Conservation (phyloP, 129 eudicot species). For the Mikania micrantha region DNA sequence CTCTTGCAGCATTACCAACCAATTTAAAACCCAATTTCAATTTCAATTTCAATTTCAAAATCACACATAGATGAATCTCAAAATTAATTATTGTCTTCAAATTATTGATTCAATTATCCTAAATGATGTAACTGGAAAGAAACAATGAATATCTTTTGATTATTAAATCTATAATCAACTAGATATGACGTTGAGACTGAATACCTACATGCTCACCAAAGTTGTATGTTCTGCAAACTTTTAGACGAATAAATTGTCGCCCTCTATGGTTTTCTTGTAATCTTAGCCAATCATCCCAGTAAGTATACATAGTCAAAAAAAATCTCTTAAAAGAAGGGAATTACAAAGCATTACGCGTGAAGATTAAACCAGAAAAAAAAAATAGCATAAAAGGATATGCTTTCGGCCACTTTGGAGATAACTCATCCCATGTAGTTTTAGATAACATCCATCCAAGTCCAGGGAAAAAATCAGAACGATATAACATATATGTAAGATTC, state of each 20-base stretch:
- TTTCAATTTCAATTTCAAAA: no score
- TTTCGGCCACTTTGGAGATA: constrained; percentile 99
- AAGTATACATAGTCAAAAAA: constrained; percentile 73
- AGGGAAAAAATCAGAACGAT: constrained; percentile 96
- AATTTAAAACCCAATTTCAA: no score
- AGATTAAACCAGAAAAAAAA: constrained; percentile 10
- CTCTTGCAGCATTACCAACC: no score
- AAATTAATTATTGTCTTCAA: no score
- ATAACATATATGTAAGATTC: constrained; percentile 64
- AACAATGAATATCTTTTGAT: no score
- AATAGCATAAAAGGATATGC: constrained; percentile 80
- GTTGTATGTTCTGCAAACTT: constrained; percentile 95
- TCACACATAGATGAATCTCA: no score
- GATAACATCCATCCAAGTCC: constrained; percentile 99
- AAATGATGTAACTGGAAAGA: no score
- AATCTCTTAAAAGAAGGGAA: constrained; percentile 15
- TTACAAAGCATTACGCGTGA: neutral
- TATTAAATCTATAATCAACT: no score
- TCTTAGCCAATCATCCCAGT: constrained; percentile 99
- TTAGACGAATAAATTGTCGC: constrained; percentile 88
- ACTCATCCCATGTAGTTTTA: constrained; percentile 81
- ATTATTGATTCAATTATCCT: no score
- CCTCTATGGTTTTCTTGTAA: constrained; percentile 83
- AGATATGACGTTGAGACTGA: neutral
- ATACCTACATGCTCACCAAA: constrained; percentile 95